Base-by-base conservation (phyloP, 2,329 filamentous ascomycete species). In the Colletotrichum caudatum region DNA sequence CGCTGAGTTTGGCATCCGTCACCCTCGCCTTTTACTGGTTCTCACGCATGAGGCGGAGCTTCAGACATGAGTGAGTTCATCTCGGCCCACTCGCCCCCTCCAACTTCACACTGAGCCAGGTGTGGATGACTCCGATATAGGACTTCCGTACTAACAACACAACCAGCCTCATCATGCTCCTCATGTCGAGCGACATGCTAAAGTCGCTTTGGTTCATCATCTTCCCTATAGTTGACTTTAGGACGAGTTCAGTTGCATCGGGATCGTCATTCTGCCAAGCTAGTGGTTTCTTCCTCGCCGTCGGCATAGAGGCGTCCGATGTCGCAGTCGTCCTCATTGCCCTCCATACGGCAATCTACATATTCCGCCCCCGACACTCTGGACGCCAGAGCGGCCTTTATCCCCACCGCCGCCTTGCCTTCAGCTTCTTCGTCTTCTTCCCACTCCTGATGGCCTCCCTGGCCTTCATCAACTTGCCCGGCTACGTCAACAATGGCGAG, bases 271-370 rank as follows among this genome's bases (percentile, higher is more conserved):
- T 92, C 74, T 94, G 92, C 77, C 90, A 94, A 80, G 83, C 87
- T 54, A 90, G 86, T 74, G 92, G 92, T 0, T 94, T 93, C 80
- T 86, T 92, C 71, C 84, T 93, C 41, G 83, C 90, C 5, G 80
- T 90, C 61, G 89, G 89, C n/a, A 89, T 92, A 69, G 91, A 93
- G 78, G 88, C 90, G 39, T 90, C 89, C 82, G 93, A 95, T 76
- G 85, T 92, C 66, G 88, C 92, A 12, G 90, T 94, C 20, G 84
- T 94, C 18, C 85, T 93, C 69, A 93, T 95, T 76, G 91, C 92
- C 23, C 77, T 94, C 11, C 93, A 95, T 78, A 92, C 91, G 61
- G 89, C 88, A 3, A 81, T 94, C 14, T 93, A 92, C 79, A 91
- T 95, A 64, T 90, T 94, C 74, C 86, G 87, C 29, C 89, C 90